Evolutionary conservation across 768 basidiomycete genomes (phyloP), one percentile per base, ranked within the genome.

Genomic region (Xerocomellus dryophilus): DNA sequence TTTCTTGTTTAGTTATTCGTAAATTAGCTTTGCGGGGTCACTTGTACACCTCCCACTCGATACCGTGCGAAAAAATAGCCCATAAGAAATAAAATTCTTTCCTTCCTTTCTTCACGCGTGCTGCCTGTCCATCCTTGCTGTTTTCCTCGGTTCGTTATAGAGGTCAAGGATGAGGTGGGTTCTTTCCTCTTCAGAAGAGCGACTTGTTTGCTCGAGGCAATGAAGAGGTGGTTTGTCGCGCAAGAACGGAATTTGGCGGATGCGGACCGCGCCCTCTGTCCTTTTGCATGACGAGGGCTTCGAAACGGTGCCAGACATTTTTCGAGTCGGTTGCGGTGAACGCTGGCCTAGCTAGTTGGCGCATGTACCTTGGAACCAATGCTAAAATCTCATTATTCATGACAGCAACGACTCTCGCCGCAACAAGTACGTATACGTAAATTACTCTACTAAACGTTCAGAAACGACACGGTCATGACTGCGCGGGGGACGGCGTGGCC

Each of bases 171-270:
- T 50, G 51, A 38, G 59, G 11, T 40, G 21, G 56, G 60, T 34
- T 18, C 67, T 64, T 67, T 68, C 66, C 59, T 68, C 66, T 66
- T 59, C 57, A 57, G 41, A 60, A 61, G 66, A 47, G 61, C 54
- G 35, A 6, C 4, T 8, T 35, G 17, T 40, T 45, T 41, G 57
- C 67, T 55, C 62, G 41, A 66, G 67, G 66, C 58, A 51, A 53
- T 20, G 62, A 66, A 53, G 66, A 58, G 67, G 64, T 67, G 66
- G 66, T 68, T 67, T 68, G 58, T 58, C 67, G 34, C 59, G 60
- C 62, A 58, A 68, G 56, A 67, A 41, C 18, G 29, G 20, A 23
- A 51, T 15, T 9, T 54, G 58, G 61, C 43, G 31, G 21, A 43
- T 34, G 52, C 39, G 50, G 41, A 58, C 47, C 47, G 27, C 7